Evolutionary conservation across 305 asterid genomes (phyloP).

Genomic region (Rubia occidens): DNA sequence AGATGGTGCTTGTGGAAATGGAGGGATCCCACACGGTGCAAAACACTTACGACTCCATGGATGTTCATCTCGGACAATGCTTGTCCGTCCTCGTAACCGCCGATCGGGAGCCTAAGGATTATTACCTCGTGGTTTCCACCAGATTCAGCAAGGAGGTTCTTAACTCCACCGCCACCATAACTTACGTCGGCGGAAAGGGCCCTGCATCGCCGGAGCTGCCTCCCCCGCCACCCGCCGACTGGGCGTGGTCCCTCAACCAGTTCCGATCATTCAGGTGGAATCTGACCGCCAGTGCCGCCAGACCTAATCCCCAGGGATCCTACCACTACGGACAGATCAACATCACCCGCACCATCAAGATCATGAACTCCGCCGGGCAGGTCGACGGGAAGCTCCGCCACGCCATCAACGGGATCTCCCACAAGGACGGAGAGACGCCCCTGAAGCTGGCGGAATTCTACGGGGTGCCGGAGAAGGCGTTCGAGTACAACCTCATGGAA

Average conservation of each 20-base stretch:
- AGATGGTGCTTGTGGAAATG: slow-evolving; percentile 45
- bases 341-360: slow-evolving; percentile 52
- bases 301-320: slow-evolving; percentile 81
- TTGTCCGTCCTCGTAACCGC: slow-evolving; percentile 43
- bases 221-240: slow-evolving; percentile 45
- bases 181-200: slow-evolving; percentile 32
- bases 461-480: slow-evolving; percentile 34
- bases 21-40: slow-evolving; percentile 72
- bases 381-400: slow-evolving; percentile 50
- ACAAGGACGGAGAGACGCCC: slow-evolving; percentile 43
- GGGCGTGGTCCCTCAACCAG: slow-evolving; percentile 63
- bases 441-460: slow-evolving; percentile 53
- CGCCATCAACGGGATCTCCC: slow-evolving; percentile 54
- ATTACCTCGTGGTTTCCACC: slow-evolving; percentile 49
- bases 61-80: slow-evolving; percentile 59
- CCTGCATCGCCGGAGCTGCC: slow-evolving; percentile 38
- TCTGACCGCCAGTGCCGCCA: slow-evolving; percentile 64
- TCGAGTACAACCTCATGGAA: slow-evolving; percentile 37
- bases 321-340: slow-evolving; percentile 69
- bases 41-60: slow-evolving; percentile 50
- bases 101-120: slow-evolving; percentile 42
- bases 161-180: slow-evolving; percentile 37
- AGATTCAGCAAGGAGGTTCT: slow-evolving; percentile 45
- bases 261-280: slow-evolving; percentile 61
- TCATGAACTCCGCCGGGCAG: slow-evolving; percentile 26